Conservation (phyloP, 169 alveolate genomes). For the Cryptosporidium parvum region DNA sequence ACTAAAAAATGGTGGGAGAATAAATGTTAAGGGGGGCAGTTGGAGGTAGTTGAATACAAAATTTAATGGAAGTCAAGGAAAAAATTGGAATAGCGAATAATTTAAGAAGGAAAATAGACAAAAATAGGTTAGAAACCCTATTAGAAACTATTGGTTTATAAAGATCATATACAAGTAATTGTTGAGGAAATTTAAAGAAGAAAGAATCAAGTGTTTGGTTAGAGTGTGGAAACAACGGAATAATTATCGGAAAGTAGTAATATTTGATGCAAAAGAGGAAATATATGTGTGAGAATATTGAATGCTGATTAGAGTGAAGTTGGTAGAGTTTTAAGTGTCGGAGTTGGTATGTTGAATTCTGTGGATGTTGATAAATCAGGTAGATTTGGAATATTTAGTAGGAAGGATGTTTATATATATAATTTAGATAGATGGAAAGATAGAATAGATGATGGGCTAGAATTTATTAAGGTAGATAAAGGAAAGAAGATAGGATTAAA, state of each 20-base stretch:
- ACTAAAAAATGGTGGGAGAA: neutral
- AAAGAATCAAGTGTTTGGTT: neutral
- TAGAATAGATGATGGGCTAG: neutral
- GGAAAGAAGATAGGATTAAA: neutral
- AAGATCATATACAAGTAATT: neutral
- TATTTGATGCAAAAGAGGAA: neutral
- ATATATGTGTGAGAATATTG: neutral
- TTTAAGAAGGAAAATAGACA: neutral
- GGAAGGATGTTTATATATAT: conserved; percentile 13
- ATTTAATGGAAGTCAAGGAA: neutral
- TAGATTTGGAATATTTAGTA: conserved; percentile 10
- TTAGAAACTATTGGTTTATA: neutral
- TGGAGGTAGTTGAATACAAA: neutral
- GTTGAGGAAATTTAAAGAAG: neutral
- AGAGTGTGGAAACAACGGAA: neutral
- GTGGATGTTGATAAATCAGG: conserved; percentile 56
- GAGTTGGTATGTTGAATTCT: conserved; percentile 17
- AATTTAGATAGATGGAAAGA: neutral
- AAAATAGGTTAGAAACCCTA: too few relatives aligned
- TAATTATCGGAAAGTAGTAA: neutral
- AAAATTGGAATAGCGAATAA: neutral
- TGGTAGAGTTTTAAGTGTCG: neutral
- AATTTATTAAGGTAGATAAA: neutral
- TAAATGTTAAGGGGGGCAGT: neutral
- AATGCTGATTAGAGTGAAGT: neutral